These are phyloP conservation scores for Lichtheimia ornata DNA, from an alignment of 371 early-diverging fungal genomes.

Conservation along the genomic window DNA sequence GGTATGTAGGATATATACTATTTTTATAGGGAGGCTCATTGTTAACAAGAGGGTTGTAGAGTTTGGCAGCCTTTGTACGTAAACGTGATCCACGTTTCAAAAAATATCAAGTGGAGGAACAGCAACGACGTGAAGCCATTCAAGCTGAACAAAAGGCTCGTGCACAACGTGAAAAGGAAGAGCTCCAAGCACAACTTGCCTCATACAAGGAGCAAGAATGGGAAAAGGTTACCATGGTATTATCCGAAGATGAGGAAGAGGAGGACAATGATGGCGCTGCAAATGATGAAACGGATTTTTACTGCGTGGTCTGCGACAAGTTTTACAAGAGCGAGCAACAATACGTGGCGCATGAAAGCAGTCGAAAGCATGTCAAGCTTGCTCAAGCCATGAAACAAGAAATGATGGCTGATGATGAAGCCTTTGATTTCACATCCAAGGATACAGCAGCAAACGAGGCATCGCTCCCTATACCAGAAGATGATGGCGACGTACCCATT, in stretches of 20 bases:
- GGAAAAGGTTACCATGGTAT: conserved; percentile 51
- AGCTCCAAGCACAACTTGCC: conserved; percentile 49
- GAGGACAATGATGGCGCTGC: conserved; percentile 47
- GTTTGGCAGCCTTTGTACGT: conserved; percentile 56
- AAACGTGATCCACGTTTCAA: conserved; percentile 83
- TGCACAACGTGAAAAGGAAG: conserved; percentile 52
- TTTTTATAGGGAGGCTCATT: neutral
- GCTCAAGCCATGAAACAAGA: conserved; percentile 65
- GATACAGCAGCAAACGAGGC: conserved; percentile 8
- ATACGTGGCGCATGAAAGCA: conserved; percentile 74
- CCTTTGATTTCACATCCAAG: conserved; percentile 35
- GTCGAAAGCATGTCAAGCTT: conserved; percentile 74
- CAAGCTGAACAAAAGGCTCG: conserved; percentile 57
- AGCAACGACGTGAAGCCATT: conserved; percentile 51
- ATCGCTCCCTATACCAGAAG: conserved; percentile 6
- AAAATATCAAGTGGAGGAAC: conserved; percentile 51
- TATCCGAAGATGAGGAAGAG: conserved; percentile 22
- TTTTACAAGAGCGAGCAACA: conserved; percentile 76
- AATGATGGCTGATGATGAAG: conserved; percentile 64
- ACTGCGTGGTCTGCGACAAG: conserved; percentile 85
- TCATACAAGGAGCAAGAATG: conserved; percentile 65
- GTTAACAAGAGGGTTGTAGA: conserved; percentile 24
- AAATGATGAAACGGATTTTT: conserved; percentile 48
- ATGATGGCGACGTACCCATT: conserved; percentile 31
- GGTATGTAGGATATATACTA: conserved; percentile 31